Evolutionary conservation across 148 eudicot genomes (phyloP), one percentile per base, ranked within the genome.

Genomic region (Persicaria tinctoria): DNA sequence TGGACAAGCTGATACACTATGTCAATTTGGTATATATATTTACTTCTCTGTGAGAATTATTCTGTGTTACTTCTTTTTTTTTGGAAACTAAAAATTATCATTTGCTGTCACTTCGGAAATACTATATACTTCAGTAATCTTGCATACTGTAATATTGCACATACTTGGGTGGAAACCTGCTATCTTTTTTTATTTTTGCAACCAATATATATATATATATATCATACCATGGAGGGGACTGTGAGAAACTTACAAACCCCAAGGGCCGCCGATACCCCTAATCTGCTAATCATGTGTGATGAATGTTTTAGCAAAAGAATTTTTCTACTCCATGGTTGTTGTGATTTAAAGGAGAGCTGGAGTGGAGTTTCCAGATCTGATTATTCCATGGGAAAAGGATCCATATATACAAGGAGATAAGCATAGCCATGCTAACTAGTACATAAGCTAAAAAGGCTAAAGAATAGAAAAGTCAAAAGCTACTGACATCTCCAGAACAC

Each of bases 1-100:
- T 90, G 89, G 96, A 90, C 80, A 90, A 88, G 73, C 76, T 90
- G 47, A 88, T 88, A 70, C 96, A 90, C 83, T 88, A 90, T 78
- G 92, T 90, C 73, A 90, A 90, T 77, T 75, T 81, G 92, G 92
- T 90, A 86, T 78, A 49, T 32, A 11, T 66, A 50, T 12, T 50
- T 66, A 50, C 53, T 50, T 32, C 46, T 63, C 68, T 63, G 6
- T 64, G 48, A 44, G 8, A 66, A 41, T 14, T 66, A 2, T 50
- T 50, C 53, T 6, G 11, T 12, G 3, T 8, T 50, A 8, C 51
- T 49, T 49, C 11, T 11, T 49, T 49, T 11, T 49, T 49, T 49
- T 11, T 49, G 51, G 9, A 49, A 49, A 7, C 8, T 49, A 49
- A 49, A 49, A 49, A 50, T 50, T 50, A 50, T 12, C 12, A 50